phyloP scores from a whole-genome alignment of 1,284 basidiomycete species.

The Tylopilus orsonianus region DNA sequence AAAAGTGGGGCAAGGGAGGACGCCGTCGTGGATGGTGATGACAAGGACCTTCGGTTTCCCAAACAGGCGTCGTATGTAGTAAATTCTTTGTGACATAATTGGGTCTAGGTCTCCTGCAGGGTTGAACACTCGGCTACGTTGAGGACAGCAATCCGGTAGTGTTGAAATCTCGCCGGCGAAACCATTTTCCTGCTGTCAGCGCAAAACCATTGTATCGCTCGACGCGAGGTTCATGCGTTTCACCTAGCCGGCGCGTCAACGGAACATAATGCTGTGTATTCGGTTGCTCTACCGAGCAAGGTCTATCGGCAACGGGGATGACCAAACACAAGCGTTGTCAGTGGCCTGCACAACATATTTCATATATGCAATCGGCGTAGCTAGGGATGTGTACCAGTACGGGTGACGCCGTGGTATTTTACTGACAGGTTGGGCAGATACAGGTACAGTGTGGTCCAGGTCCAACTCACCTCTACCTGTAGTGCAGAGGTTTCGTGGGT shows the following conservation, averaged over 20 bases:
- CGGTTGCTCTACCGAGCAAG: neutral
- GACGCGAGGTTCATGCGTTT: conserved; percentile 2
- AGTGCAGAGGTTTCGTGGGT: too few relatives aligned
- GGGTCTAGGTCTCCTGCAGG: conserved; percentile 2
- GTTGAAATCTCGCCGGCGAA: neutral
- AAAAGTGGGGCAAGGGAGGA: conserved; percentile 91
- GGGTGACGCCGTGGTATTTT: too few relatives aligned
- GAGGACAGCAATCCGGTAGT: neutral
- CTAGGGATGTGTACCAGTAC: too few relatives aligned
- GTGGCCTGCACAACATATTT: too few relatives aligned
- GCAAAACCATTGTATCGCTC: neutral
- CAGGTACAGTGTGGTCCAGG: too few relatives aligned
- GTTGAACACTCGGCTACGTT: neutral
- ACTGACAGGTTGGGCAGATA: too few relatives aligned
- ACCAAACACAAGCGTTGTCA: conserved; percentile 2
- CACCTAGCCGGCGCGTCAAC: neutral
- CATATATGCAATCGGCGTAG: too few relatives aligned
- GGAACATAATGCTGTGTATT: conserved; percentile 1
- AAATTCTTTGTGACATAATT: conserved; percentile 9
- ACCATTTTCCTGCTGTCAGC: neutral
- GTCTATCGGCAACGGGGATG: neutral
- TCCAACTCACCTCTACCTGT: too few relatives aligned
- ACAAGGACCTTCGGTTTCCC: conserved; percentile 1
- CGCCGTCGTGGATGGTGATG: conserved; percentile 54
- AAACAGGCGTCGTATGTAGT: conserved; percentile 4